phyloP scores from a whole-genome alignment of 2,329 filamentous ascomycete genomes.

The Tolypocladium amazonense region DNA sequence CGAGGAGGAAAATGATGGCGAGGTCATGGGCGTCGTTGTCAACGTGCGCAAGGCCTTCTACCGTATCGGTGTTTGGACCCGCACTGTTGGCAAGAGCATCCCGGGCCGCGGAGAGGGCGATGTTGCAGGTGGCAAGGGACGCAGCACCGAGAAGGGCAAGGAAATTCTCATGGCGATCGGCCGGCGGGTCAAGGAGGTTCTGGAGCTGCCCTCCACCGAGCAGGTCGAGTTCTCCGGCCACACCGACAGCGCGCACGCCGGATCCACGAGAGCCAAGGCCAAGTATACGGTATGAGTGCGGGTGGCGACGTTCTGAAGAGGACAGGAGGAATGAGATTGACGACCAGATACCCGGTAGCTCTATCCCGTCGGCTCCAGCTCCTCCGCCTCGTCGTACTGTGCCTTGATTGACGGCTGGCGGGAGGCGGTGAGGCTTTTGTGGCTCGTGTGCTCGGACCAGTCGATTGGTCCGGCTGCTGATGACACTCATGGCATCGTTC shows the following conservation, averaged over 20 bases:
- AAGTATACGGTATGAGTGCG: slow-evolving; percentile 69
- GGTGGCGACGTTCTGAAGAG: not conserved
- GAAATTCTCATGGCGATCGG: slow-evolving; percentile 79
- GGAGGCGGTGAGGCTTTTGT: not conserved
- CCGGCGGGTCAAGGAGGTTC: slow-evolving; percentile 81
- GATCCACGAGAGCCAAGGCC: slow-evolving; percentile 90
- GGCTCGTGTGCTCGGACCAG: not conserved
- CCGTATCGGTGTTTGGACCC: slow-evolving; percentile 95
- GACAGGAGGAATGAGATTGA: slow-evolving; percentile 10
- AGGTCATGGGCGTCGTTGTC: slow-evolving; percentile 98
- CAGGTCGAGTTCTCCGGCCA: slow-evolving; percentile 91
- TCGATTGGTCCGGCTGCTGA: slow-evolving; percentile 4
- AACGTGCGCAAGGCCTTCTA: slow-evolving; percentile 98
- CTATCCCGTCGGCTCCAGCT: not conserved
- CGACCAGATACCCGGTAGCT: slow-evolving; percentile 12
- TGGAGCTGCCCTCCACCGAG: slow-evolving; percentile 69
- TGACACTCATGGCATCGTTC: not conserved
- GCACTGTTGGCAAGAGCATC: slow-evolving; percentile 79
- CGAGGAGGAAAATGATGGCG: slow-evolving; percentile 86
- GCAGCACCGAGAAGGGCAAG: slow-evolving; percentile 70
- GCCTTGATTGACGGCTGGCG: not conserved
- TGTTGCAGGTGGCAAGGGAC: slow-evolving; percentile 65
- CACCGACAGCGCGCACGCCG: slow-evolving; percentile 84
- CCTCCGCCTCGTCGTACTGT: not conserved
- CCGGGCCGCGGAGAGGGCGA: slow-evolving; percentile 65